Percentiles rank a stretch among this genome's conserved stretches.
Evolutionary conservation across 306 rosid species (phyloP).

Genomic region (Gleditsia sinensis): DNA sequence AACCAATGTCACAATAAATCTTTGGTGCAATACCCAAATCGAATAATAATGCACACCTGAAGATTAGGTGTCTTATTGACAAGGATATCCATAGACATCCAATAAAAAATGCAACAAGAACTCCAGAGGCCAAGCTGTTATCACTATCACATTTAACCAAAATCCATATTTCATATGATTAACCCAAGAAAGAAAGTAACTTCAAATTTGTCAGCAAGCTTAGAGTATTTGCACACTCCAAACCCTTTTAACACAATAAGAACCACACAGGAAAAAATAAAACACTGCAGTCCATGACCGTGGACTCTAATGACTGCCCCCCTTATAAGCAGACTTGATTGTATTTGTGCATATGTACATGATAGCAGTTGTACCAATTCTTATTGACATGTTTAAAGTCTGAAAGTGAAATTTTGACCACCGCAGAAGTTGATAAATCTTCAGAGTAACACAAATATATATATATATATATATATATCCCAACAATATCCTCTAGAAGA

Average conservation of each 20-base stretch:
- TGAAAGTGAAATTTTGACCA: not conserved
- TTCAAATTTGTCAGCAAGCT: not conserved
- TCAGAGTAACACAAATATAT: not conserved
- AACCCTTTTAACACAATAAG: not conserved
- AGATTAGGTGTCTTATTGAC: not conserved
- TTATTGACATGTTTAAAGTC: not conserved
- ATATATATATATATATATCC: not conserved
- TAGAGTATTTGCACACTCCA: not conserved
- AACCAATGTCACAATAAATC: not conserved
- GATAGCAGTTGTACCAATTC: not conserved
- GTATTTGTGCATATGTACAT: not conserved
- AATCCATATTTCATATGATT: not conserved
- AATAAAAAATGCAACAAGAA: not conserved
- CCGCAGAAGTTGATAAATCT: not conserved
- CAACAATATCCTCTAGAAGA: constrained; percentile 13
- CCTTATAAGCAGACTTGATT: not conserved
- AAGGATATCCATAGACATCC: not conserved
- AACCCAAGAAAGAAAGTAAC: not conserved
- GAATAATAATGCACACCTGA: not conserved
- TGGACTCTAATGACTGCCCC: not conserved
- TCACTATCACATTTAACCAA: not conserved
- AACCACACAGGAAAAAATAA: not conserved
- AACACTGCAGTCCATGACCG: not conserved
- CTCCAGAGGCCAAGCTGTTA: not conserved
- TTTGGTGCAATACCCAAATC: not conserved